Conservation (phyloP, 257 asterid genomes). For the Verbascum thapsus region DNA sequence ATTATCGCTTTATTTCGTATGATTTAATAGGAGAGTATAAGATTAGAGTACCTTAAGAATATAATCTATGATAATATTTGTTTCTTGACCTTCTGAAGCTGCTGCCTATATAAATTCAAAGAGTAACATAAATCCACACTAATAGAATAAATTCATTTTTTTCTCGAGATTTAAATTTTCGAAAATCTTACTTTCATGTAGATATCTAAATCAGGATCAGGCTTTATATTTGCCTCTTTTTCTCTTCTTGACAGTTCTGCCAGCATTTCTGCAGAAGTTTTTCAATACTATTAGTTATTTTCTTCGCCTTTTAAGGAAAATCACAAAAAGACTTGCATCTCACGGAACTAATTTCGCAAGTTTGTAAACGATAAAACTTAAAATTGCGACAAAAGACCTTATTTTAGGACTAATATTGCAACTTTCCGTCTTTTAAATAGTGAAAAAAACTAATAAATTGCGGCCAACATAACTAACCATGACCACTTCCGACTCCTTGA, state of each 20-base stretch:
- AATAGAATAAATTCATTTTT: no score
- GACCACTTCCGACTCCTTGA: constrained; percentile 69
- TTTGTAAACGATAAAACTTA: no score
- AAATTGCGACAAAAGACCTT: no score
- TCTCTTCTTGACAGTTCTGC: constrained; percentile 67
- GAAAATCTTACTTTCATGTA: constrained; percentile 56
- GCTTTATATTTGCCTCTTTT: constrained; percentile 60
- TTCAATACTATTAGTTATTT: neutral
- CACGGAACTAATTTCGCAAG: no score
- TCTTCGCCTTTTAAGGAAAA: neutral
- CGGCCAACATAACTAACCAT: constrained; percentile 37
- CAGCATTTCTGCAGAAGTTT: constrained; percentile 49
- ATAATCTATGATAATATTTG: constrained; percentile 62
- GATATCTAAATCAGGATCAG: constrained; percentile 66
- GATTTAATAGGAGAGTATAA: neutral
- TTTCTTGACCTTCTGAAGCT: constrained; percentile 69
- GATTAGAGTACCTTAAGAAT: constrained; percentile 47
- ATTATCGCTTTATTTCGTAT: neutral
- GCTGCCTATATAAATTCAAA: constrained; percentile 51
- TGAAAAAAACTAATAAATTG: neutral
- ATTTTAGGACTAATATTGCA: no score
- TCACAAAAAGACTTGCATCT: no score
- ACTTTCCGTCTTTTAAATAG: neutral
- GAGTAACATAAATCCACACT: neutral
- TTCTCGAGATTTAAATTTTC: no score